Percentiles rank a stretch among this genome's conserved stretches.
These are phyloP conservation scores for Heterobasidion parviporum DNA, from an alignment of 1,284 basidiomycete genomes.

Conservation along the genomic window DNA sequence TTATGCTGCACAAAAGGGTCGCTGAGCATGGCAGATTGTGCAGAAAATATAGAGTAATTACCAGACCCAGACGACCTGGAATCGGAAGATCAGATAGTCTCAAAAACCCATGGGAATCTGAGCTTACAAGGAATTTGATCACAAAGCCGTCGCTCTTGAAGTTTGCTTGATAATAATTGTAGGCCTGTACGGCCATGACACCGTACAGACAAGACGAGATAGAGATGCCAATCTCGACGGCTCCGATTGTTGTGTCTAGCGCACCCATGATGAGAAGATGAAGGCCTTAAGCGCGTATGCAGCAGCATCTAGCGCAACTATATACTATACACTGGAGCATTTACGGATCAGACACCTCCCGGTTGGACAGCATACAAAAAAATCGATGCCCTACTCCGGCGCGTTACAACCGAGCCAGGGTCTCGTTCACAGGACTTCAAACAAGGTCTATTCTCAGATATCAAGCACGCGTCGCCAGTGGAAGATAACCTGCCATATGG, in stretches of 20 bases:
- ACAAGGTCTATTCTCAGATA: too few relatives aligned
- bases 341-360: too few relatives aligned
- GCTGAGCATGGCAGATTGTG: not conserved
- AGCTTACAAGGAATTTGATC: not conserved
- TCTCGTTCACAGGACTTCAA: too few relatives aligned
- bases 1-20: not conserved
- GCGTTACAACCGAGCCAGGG: too few relatives aligned
- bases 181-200: not conserved
- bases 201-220: not conserved
- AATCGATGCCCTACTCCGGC: too few relatives aligned
- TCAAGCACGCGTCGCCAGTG: too few relatives aligned
- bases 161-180: constrained; percentile 1
- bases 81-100: not conserved
- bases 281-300: too few relatives aligned
- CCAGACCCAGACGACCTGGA: not conserved
- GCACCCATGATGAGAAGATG: not conserved
- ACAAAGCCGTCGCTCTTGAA: not conserved
- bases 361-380: too few relatives aligned
- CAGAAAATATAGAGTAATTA: not conserved
- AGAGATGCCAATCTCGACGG: constrained; percentile 1
- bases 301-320: too few relatives aligned
- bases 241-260: not conserved
- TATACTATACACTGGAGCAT: too few relatives aligned
- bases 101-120: not conserved
- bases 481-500: too few relatives aligned